phyloP scores from a whole-genome alignment of 225 moss, liverwort and hornwort genomes.

The Sphagnum contortum region DNA sequence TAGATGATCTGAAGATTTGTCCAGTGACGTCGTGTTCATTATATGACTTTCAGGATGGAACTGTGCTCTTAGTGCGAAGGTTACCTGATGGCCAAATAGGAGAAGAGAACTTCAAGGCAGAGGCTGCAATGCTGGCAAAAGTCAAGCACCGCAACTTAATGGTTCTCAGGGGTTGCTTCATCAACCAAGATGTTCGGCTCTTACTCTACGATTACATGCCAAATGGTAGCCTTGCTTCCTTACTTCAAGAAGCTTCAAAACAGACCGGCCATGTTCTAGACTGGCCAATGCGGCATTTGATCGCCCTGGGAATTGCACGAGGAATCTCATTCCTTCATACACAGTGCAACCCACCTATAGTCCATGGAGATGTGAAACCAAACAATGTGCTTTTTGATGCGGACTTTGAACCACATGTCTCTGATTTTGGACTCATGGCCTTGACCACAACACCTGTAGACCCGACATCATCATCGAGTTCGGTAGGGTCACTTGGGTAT shows the following conservation, averaged over 20 bases:
- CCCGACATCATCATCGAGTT: slow-evolving; percentile 43
- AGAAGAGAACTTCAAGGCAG: slow-evolving; percentile 45
- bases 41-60: slow-evolving; percentile 26
- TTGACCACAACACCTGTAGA: slow-evolving; percentile 27
- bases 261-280: slow-evolving; percentile 72
- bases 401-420: slow-evolving; percentile 80
- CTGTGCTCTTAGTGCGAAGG: slow-evolving; percentile 51
- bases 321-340: slow-evolving; percentile 68
- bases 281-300: slow-evolving; percentile 86
- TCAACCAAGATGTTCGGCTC: slow-evolving; percentile 53
- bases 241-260: slow-evolving; percentile 72
- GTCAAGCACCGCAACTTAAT: slow-evolving; percentile 68
- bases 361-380: slow-evolving; percentile 85
- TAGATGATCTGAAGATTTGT: too few species aligned
- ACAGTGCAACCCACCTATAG: slow-evolving; percentile 59
- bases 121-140: slow-evolving; percentile 52
- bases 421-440: slow-evolving; percentile 63
- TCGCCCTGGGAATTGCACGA: slow-evolving; percentile 65
- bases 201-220: slow-evolving; percentile 76
- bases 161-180: slow-evolving; percentile 56
- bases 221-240: slow-evolving; percentile 64
- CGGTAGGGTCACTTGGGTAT: slow-evolving; percentile 59
- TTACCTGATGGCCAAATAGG: slow-evolving; percentile 50
- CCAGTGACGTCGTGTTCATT: too few species aligned
- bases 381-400: slow-evolving; percentile 80